Evolutionary conservation across 148 eudicot genomes (phyloP).

Genomic region (Tetragonia tetragonoides): DNA sequence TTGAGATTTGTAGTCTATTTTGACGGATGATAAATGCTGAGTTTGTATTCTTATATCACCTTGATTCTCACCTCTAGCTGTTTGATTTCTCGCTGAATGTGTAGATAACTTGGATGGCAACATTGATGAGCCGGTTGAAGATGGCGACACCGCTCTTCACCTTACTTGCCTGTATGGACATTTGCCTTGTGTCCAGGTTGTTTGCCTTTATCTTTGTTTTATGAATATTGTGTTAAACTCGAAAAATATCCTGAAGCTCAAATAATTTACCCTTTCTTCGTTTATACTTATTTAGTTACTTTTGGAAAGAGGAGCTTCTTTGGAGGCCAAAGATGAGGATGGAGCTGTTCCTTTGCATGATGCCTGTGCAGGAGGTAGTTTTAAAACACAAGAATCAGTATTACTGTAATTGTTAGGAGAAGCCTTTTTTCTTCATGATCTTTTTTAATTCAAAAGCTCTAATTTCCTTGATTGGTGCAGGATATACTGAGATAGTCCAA

Average conservation of each 20-base stretch:
- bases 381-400: not conserved
- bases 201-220: constrained; percentile 1
- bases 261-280: not conserved
- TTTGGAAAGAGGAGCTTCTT: constrained; percentile 78
- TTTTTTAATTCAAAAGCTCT: not conserved
- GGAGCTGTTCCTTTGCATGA: constrained; percentile 93
- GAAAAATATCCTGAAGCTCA: not conserved
- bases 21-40: not conserved
- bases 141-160: constrained; percentile 93
- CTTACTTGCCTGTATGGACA: constrained; percentile 84
- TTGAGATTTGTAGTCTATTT: too few species aligned
- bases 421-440: not conserved
- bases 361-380: constrained; percentile 93
- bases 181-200: constrained; percentile 81
- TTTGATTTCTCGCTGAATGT: constrained; percentile 18
- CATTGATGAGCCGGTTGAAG: constrained; percentile 81
- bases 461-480: constrained; percentile 32
- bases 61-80: not conserved
- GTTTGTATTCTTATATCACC: too few species aligned
- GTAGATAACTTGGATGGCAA: constrained; percentile 69
- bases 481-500: constrained; percentile 67
- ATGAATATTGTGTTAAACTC: not conserved
- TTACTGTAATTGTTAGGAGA: not conserved
- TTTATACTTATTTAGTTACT: constrained; percentile 46
- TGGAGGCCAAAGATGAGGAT: constrained; percentile 89